phyloP scores from a whole-genome alignment of 108 stramenopile species.

The Nitzschia sp. region DNA sequence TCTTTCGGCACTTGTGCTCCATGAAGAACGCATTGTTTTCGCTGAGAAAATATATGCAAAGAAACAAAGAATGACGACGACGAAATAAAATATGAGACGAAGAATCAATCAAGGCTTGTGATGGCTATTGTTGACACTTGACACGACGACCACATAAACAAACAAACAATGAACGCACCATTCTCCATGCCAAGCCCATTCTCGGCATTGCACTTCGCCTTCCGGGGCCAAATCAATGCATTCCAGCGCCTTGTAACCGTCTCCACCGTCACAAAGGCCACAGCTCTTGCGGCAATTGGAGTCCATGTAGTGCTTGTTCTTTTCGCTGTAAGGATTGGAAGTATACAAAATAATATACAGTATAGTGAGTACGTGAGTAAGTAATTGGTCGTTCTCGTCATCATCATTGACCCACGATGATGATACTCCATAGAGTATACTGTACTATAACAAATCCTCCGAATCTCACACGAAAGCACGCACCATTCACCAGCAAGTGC shows the following conservation, averaged over 20 bases:
- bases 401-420: no score
- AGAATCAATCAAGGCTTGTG: no score
- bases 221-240: conserved; percentile 10
- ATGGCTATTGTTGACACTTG: no score
- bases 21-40: conserved; percentile 22
- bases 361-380: no score
- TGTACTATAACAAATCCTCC: neutral
- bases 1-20: conserved; percentile 18
- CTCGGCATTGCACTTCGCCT: conserved; percentile 12
- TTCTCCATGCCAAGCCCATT: conserved; percentile 36
- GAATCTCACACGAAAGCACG: neutral
- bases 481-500: neutral
- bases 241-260: neutral
- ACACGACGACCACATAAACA: no score
- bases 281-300: conserved; percentile 7
- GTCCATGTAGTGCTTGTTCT: conserved; percentile 5
- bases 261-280: neutral
- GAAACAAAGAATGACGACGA: no score
- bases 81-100: no score
- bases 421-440: no score
- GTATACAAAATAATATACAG: no score
- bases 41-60: no score
- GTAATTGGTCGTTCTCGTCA: no score
- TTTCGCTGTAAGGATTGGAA: conserved; percentile 1
- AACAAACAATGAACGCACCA: conserved; percentile 20